These are phyloP conservation scores for Lipomyces mesembrius DNA, from an alignment of 805 yeast species.

Conservation along the genomic window DNA sequence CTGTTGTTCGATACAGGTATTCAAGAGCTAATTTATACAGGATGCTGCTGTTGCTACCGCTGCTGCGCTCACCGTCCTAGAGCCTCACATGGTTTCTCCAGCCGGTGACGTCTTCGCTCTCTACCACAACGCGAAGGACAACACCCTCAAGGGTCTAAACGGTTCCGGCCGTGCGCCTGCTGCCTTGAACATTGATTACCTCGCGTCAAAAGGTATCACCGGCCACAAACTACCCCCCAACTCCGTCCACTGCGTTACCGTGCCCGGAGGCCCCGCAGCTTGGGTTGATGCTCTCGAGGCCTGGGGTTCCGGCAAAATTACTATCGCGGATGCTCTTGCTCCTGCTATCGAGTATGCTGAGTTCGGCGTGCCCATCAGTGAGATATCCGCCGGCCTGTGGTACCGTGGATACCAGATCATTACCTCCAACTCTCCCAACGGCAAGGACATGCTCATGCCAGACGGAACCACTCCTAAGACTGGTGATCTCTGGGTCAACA, in stretches of 20 bases:
- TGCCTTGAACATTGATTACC: conserved; percentile 54
- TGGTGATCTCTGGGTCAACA: conserved; percentile 64
- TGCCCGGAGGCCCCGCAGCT: conserved; percentile 81
- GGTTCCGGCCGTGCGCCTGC: conserved; percentile 76
- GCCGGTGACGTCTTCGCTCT: conserved; percentile 60
- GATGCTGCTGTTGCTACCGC: conserved; percentile 53
- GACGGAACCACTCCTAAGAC: conserved; percentile 55
- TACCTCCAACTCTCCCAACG: conserved; percentile 45
- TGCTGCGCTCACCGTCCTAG: conserved; percentile 47
- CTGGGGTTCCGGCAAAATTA: conserved; percentile 75
- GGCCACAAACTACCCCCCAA: conserved; percentile 56
- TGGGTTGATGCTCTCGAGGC: conserved; percentile 70
- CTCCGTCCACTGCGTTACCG: conserved; percentile 66
- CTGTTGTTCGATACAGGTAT: not conserved
- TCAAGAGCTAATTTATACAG: conserved; percentile 8
- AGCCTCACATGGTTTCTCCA: conserved; percentile 50
- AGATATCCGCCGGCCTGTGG: conserved; percentile 62
- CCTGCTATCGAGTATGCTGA: conserved; percentile 75
- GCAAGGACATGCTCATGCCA: conserved; percentile 45
- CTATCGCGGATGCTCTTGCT: conserved; percentile 59
- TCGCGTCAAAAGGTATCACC: conserved; percentile 52
- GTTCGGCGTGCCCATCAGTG: conserved; percentile 66
- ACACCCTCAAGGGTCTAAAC: conserved; percentile 66
- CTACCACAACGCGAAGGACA: conserved; percentile 56
- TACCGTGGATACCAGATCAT: conserved; percentile 50